Evolutionary conservation across 768 basidiomycete genomes (phyloP), one percentile per base, ranked within the genome.

Genomic region (Lactarius hatsudake): DNA sequence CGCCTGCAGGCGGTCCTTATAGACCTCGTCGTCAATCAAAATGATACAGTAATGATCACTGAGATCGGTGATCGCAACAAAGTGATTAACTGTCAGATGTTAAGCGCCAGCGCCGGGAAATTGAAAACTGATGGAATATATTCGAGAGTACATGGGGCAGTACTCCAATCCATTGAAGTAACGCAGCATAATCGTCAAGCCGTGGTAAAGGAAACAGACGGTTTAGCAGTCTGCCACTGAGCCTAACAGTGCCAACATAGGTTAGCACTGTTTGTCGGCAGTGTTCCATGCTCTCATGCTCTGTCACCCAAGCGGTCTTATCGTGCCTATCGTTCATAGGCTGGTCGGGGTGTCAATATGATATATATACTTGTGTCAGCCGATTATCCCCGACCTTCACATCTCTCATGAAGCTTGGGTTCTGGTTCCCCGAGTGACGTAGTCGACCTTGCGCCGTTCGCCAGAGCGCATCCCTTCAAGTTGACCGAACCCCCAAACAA

Each of bases 401-500:
- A 23, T 30, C 53, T 23, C 30, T 26, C n/a, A 67, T 59, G 63
- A 8, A 8, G 42, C 5, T 60, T 42, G 10, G 5, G 32, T 43
- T 67, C 66, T 54, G 28, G 53, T 13, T 18, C 51, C 23, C 38
- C 30, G 38, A 43, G 48, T 23, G 15, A 26, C 32, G 23, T 23
- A 6, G 28, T 58, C 17, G 53, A 63, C n/a, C 51, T 59, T 28
- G 51, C 51, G 32, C 54, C 64, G n/a, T 61, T 68, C 55, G 40
- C 23, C 30, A 23, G 48, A n/a, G 55, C 54, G 13, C 65, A 69
- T 28, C 71, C 71, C 20, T 81, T 81, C 63, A 74, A 71, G 69
- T 69, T 76, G 42, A 80, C 79, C 13, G 69, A 72, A 32, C 66
- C 80, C 15, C 81, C 82, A 1, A 78, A 78, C 71, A 79, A 80